Base-by-base conservation (phyloP, 2,329 filamentous ascomycete species). In the Venturia pyrina region DNA sequence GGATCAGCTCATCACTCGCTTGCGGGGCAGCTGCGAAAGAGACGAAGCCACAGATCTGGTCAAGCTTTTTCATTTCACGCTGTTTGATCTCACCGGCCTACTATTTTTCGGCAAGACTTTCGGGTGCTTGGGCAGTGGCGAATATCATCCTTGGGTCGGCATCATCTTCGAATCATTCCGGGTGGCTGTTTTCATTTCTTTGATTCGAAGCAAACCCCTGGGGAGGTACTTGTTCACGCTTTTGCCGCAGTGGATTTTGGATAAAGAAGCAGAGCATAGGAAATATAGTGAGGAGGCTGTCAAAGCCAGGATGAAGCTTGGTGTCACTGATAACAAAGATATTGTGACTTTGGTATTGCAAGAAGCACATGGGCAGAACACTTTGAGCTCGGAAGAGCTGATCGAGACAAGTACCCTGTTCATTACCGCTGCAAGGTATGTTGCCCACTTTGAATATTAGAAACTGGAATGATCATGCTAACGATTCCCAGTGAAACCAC, bases 41-140 rank as follows among this genome's bases (percentile, higher is more conserved):
- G 34, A 62, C 24, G n/a, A 21, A 40, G 43, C n/a, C 8, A 40
- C 28, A 15, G 37, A 62, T 44, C 13, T 65, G 32, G 72, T 73
- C 2, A 65, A 69, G 11, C 70, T 70, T 67, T 72, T 69, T 66
- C 73, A 74, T 66, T 75, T 69, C 50, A 72, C 72, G 0, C 74
- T 72, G 4, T 72, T 71, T 50, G 68, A 73, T 59, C 64, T 73
- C 24, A 70, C 69, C 56, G 50, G 32, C 1, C 21, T 37, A 8
- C 56, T 65, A 17, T 57, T 50, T n/a, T 59, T 65, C 13, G 63
- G 63, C 3, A 40, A 65, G 37, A 40, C 17, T 43, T 59, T 65
- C 11, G 63, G 50, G 10, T 59, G 32, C 32, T 50, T 65, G n/a
- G 19, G 8, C 15, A 19, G 28, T 28, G 62, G 32, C 24, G n/a